These are phyloP conservation scores for Thymus mandschuricus DNA, from an alignment of 257 asterid species.

Conservation along the genomic window DNA sequence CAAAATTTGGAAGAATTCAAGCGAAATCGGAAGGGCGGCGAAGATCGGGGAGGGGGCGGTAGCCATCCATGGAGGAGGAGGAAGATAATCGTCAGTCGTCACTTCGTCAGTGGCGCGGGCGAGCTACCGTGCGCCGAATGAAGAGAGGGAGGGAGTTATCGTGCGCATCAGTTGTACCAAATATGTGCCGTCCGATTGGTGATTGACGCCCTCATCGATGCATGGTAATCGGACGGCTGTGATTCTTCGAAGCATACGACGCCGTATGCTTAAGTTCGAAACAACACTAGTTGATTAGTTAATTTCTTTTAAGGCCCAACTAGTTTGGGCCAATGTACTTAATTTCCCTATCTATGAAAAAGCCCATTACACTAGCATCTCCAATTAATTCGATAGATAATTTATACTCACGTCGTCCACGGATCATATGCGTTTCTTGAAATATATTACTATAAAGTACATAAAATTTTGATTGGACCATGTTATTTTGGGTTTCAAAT, in stretches of 20 bases:
- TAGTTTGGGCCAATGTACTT: no score
- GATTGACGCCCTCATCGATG: background rate
- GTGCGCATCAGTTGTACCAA: slow-evolving; percentile 33
- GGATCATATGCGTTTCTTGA: no score
- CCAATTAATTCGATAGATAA: no score
- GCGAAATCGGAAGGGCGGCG: slow-evolving; percentile 37
- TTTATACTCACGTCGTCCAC: no score
- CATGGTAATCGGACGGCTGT: no score
- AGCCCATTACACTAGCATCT: no score
- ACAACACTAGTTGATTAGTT: no score
- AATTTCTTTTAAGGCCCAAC: no score
- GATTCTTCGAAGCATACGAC: background rate
- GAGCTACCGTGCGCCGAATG: slow-evolving; percentile 44
- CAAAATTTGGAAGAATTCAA: slow-evolving; percentile 10
- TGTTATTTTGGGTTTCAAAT: no score
- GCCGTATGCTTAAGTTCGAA: background rate
- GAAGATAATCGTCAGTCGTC: slow-evolving; percentile 30
- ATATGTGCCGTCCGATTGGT: slow-evolving; percentile 33
- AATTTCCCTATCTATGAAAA: no score
- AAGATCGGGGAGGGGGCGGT: slow-evolving; percentile 29
- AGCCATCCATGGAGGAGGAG: slow-evolving; percentile 38
- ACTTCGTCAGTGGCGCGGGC: slow-evolving; percentile 28
- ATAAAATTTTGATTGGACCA: no score
- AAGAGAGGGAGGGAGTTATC: slow-evolving; percentile 5
- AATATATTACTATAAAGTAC: no score